Evolutionary conservation across 306 rosid genomes (phyloP), one percentile per base, ranked within the genome.

Genomic region (Vigna angularis): DNA sequence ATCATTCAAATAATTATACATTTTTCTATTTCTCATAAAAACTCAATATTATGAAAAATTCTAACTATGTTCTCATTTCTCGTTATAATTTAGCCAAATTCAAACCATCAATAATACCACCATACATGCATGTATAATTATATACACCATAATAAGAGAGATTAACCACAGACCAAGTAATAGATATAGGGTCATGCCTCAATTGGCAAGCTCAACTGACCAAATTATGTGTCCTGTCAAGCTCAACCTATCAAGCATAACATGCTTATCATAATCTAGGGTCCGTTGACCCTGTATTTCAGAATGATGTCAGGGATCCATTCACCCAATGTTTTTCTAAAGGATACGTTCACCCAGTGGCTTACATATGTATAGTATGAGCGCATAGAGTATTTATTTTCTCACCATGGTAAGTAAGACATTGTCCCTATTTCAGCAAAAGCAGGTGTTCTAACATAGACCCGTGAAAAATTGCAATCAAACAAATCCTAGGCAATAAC

Each of bases 401-500:
- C 10, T 61, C 66, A 14, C 22, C 1, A 14, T 14, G n/a, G 66
- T 59, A 59, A 59, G 66, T 59, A 59, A 59, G 14, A 42, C 40
- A 59, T 58, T 28, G 10, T 58, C 4, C 12, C 2, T 6, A 3
- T 59, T 12, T 7, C 22, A 15, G 68, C 13, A 62, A 62, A 1
- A 15, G 45, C 1, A 0, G 47, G 20, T 30, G 44, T 30, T 61
- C 66, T 30, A 61, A 30, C 66, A 28, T 30, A 28, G 9, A 61
- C 16, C 68, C 22, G 16, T 32, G 15, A 32, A 59, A 32, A 14
- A 3, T 17, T 65, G 50, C 50, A 38, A 0, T 40, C 50, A 65
- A 36, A 64, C 70, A 64, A 64, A 65, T 40, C 70, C 49, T 49
- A 16, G 49, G 9, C 48, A 64, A 64, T 17, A 18, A 36, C 28